A percentile compares a stretch with the other conserved stretches of the same genome.
phyloP scores from a whole-genome alignment of 1,284 basidiomycete genomes.

The Pisolithus thermaeus region DNA sequence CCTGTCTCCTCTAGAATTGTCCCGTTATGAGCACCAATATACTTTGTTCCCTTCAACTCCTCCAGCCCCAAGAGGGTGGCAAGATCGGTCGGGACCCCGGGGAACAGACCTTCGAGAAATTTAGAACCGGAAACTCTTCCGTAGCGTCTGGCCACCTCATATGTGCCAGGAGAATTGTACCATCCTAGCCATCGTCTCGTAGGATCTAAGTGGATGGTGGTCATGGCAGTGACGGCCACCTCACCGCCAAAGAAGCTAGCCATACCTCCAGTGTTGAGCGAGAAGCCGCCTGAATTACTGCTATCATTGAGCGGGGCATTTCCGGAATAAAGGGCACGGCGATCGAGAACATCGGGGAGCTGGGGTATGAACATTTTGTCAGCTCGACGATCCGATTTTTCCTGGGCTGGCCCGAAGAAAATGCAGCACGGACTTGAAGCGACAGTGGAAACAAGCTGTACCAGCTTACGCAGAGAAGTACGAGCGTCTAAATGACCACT shows the following conservation, averaged over 20 bases:
- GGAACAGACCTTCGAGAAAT: neutral
- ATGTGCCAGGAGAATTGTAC: neutral
- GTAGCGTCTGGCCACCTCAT: neutral
- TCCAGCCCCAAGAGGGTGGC: neutral
- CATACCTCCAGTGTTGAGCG: neutral
- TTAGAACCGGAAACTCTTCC: neutral
- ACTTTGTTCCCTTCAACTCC: neutral
- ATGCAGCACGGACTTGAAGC: too few relatives aligned
- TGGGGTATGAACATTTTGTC: neutral
- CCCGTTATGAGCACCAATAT: neutral
- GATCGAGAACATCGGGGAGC: neutral
- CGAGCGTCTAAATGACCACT: too few relatives aligned
- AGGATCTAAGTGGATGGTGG: neutral
- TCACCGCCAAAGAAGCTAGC: neutral
- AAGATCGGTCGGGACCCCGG: neutral
- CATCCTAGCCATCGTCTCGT: neutral
- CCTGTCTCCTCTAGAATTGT: slow-evolving; percentile 9
- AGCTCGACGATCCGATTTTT: too few relatives aligned
- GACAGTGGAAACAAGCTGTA: too few relatives aligned
- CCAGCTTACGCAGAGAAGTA: too few relatives aligned
- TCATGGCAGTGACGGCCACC: neutral
- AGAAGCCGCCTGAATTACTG: neutral
- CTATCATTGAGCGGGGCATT: neutral
- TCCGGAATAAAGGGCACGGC: neutral
- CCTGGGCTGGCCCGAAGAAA: too few relatives aligned